A percentile compares a stretch with the other conserved stretches of the same genome.
Conservation (phyloP, 108 stramenopile species). For the Cylindrotheca closterium region DNA sequence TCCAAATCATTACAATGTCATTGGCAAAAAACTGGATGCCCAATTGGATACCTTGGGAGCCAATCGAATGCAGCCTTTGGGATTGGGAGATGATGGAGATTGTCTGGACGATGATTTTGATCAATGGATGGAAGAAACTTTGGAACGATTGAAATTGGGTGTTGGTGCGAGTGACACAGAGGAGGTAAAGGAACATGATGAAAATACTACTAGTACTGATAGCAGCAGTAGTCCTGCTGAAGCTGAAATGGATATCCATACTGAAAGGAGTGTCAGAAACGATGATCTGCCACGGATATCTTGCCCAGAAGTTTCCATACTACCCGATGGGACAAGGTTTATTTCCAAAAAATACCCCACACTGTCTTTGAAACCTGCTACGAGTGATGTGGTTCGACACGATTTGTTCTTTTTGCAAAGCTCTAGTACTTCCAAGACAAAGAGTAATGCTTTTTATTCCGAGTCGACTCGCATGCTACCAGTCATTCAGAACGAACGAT, state of each 20-base stretch:
- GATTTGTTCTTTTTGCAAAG: slow-evolving; percentile 44
- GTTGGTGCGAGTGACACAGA: slow-evolving; percentile 11
- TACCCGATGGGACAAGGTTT: slow-evolving; percentile 27
- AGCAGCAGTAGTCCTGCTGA: slow-evolving; percentile 1
- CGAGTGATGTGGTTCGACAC: slow-evolving; percentile 29
- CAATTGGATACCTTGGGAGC: slow-evolving; percentile 73
- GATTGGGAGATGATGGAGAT: slow-evolving; percentile 91
- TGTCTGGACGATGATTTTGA: slow-evolving; percentile 94
- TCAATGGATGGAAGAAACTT: slow-evolving; percentile 71
- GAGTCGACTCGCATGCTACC: slow-evolving; percentile 21
- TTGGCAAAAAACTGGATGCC: slow-evolving; percentile 70
- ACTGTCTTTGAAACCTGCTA: slow-evolving; percentile 24
- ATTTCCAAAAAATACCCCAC: slow-evolving; percentile 41
- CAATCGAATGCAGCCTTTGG: slow-evolving; percentile 54
- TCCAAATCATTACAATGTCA: slow-evolving; percentile 85
- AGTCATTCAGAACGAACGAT: slow-evolving; percentile 38
- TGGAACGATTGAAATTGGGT: slow-evolving; percentile 32
- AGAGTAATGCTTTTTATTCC: slow-evolving; percentile 39
- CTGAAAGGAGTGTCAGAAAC: neutral
- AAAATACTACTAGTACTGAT: neutral
- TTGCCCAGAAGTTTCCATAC: neutral
- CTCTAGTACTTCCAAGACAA: no score
- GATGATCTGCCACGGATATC: neutral
- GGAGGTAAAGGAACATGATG: neutral
- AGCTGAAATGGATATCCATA: neutral